Evolutionary conservation across 352 stramenopile species (phyloP), one percentile per base, ranked within the genome.

Genomic region (Globisporangium perplexum): DNA sequence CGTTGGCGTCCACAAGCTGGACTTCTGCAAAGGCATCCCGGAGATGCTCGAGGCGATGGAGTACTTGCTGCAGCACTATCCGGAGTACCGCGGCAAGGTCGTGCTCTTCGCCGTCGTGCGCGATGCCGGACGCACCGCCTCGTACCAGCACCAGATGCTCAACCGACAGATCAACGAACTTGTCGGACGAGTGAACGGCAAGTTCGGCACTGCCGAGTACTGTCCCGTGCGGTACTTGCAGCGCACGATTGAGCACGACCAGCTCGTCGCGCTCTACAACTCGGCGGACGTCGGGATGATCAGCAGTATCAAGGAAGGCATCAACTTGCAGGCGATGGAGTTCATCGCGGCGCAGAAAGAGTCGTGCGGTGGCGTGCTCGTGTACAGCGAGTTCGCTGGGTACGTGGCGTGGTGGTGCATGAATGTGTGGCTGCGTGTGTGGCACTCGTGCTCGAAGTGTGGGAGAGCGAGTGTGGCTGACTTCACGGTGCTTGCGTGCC

Each of bases 71-170:
- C 81, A 88, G 56, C 71, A 92, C 44, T 93, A 96, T 53, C 88
- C 88, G 55, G 83, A 96, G 45, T 97, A 96, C 24, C 95, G 97
- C 48, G 90, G 95, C 30, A 96, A 96, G 41, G 72, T 98, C 1
- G 87, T 98, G 26, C 74, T 98, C 50, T 96, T 98, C 50, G 94
- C 89, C 2, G 93, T 98, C n/a, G 95, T 96, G 24, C 75, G 80
- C 1, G 80, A 90, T 38, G 65, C 64, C 11, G 80, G 80, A 3
- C 75, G 80, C 15, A 88, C 75, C 12, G 66, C 77, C 6, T 86
- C 80, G 4, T 53, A 71, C 55, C 83, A 81, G 65, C 93, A 87
- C 74, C 72, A 75, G 64, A 94, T 87, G 73, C 76, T 88, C 39
- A 91, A 77, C 51, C 83, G 86, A 3, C 84, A 96, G 60, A 88